Evolutionary conservation across 2,329 filamentous ascomycete species (phyloP).

Genomic region (Pseudogymnoascus sp.): DNA sequence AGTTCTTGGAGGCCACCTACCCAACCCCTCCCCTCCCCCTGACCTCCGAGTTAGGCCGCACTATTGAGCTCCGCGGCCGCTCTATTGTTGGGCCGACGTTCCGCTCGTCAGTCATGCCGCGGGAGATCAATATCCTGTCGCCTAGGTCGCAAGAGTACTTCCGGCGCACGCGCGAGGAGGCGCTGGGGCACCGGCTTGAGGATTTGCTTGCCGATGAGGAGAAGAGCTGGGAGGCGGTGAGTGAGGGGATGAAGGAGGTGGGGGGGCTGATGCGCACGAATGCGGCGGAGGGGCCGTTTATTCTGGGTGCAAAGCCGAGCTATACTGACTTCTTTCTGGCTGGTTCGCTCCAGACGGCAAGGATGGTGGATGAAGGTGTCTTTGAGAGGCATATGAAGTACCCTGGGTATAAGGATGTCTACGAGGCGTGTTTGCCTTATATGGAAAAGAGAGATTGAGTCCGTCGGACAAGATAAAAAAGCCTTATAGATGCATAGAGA

Average conservation of each 20-base stretch:
- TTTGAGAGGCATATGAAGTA: conserved; percentile 25
- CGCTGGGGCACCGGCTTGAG: conserved; percentile 32
- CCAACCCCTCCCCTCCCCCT: conserved; percentile 30
- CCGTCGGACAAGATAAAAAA: too few species aligned
- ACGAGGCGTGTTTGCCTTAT: conserved; percentile 19
- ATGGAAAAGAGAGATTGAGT: too few species aligned
- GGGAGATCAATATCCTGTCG: conserved; percentile 32
- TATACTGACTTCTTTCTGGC: conserved; percentile 36
- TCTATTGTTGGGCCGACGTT: conserved; percentile 25
- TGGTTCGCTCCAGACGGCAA: conserved; percentile 30
- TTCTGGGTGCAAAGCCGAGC: conserved; percentile 32
- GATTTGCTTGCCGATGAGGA: conserved; percentile 31
- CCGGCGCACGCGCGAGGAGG: conserved; percentile 32
- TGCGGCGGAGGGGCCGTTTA: conserved; percentile 32
- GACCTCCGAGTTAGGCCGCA: conserved; percentile 30
- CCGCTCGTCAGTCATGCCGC: conserved; percentile 30
- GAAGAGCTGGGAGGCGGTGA: conserved; percentile 24
- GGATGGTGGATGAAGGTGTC: conserved; percentile 27
- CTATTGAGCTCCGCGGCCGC: conserved; percentile 30
- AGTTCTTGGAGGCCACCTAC: conserved; percentile 36
- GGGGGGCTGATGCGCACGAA: conserved; percentile 31
- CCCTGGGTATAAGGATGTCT: conserved; percentile 21
- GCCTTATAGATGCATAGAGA: too few species aligned
- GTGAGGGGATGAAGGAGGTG: conserved; percentile 24
- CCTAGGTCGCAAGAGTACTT: conserved; percentile 33